phyloP scores from a whole-genome alignment of 2,329 filamentous ascomycete genomes.

The Cladophialophora psammophila region DNA sequence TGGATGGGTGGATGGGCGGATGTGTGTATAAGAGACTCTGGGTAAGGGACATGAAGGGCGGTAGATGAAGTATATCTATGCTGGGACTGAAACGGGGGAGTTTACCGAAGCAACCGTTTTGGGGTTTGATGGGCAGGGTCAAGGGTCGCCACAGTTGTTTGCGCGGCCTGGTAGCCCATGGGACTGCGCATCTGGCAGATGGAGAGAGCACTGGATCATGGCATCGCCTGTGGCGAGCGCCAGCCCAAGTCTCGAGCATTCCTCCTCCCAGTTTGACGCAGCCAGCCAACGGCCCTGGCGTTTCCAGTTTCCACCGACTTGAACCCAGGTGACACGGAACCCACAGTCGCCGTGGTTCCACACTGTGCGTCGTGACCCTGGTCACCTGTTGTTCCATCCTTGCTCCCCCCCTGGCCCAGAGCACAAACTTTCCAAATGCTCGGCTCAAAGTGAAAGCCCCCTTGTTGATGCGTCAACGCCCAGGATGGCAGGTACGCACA shows the following conservation, averaged over 20 bases:
- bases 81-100: slow-evolving; percentile 29
- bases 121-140: slow-evolving; percentile 20
- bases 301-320: slow-evolving; percentile 6
- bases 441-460: slow-evolving; percentile 11
- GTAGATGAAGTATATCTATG: slow-evolving; percentile 35
- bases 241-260: slow-evolving; percentile 32
- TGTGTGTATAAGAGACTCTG: slow-evolving; percentile 8
- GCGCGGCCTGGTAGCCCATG: slow-evolving; percentile 20
- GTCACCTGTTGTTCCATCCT: slow-evolving; percentile 31
- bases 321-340: slow-evolving; percentile 31
- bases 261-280: slow-evolving; percentile 24
- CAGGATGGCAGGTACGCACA: not conserved
- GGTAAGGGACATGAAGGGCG: slow-evolving; percentile 25
- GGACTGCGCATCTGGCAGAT: slow-evolving; percentile 11
- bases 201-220: slow-evolving; percentile 11
- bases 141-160: slow-evolving; percentile 31
- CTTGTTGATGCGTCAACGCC: slow-evolving; percentile 11
- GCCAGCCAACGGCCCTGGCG: slow-evolving; percentile 5
- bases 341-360: slow-evolving; percentile 37
- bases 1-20: slow-evolving; percentile 3
- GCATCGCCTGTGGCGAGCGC: slow-evolving; percentile 12
- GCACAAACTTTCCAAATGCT: slow-evolving; percentile 13
- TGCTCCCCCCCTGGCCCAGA: slow-evolving; percentile 30
- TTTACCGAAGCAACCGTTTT: slow-evolving; percentile 24
- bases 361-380: slow-evolving; percentile 21